Evolutionary conservation across 495 filamentous ascomycete species (phyloP), one percentile per base, ranked within the genome.

Genomic region (Trypethelium eluteriae): DNA sequence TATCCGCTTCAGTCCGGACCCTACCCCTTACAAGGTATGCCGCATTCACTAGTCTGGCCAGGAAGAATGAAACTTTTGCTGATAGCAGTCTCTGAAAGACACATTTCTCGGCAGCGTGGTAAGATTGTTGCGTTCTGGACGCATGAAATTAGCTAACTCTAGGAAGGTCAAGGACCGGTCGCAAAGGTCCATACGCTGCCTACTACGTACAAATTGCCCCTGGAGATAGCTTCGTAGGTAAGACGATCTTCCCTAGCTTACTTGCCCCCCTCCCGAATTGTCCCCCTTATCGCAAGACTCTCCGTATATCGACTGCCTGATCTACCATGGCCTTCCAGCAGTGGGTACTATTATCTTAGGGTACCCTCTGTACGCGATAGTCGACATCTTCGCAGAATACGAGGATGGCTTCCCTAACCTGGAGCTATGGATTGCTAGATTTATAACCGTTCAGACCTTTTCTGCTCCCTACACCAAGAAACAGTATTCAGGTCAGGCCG

Each of bases 51-150:
- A 10, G 41, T 44, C 39, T n/a, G 18, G 18, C 32, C 3, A 35
- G 32, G 34, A 9, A n/a, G 32, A 59, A 7, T 59, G 11, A 14
- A n/a, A 7, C 7, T 36, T 10, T 59, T 32, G 32, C 53, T 59
- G 18, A 59, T 18, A 14, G 10, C 25, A 44, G 14, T 36, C 18
- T 11, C 32, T 36, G 34, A 47, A 71, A 88, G 85, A 83, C 89
- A 41, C 86, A 91, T 77, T 93, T 89, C 77, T 89, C 88, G 4
- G 91, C 89, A 39, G 90, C 89, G 57, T 96, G 89, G 88, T 85
- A 77, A 76, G 79, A 71, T n/a, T 44, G n/a, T n/a, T 41, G 64
- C 14, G 39, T 38, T 65, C 47, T 39, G 32, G 11, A 67, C 63
- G 36, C 47, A n/a, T 59, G 7, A 9, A 35, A 18, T 3, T 59